A percentile compares a stretch with the other conserved stretches of the same genome.
Conservation (phyloP, 1,284 basidiomycete genomes). For the Melampsora larici-populina region DNA sequence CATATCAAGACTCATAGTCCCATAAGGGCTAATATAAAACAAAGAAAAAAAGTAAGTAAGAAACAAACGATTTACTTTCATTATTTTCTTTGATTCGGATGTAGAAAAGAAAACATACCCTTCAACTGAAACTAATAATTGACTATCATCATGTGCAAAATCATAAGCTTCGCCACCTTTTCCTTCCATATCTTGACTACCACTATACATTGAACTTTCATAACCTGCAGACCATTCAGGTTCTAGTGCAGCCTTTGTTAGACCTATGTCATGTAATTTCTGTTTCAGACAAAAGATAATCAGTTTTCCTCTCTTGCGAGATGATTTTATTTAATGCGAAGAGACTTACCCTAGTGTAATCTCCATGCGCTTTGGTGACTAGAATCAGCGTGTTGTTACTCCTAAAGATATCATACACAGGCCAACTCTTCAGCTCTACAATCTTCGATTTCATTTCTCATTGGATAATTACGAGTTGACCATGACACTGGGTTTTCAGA, state of each 20-base stretch:
- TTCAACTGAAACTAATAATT: constrained; percentile 28
- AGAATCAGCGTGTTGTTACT: constrained; percentile 26
- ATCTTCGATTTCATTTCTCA: no score
- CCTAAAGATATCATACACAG: not conserved
- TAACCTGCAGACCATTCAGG: not conserved
- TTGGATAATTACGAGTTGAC: no score
- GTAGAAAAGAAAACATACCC: constrained; percentile 6
- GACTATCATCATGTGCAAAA: constrained; percentile 15
- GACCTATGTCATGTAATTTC: constrained; percentile 37
- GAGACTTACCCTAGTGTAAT: constrained; percentile 32
- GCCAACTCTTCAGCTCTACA: not conserved
- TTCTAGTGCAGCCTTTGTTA: constrained; percentile 32
- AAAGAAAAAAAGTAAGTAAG: constrained; percentile 8
- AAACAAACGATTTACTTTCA: not conserved
- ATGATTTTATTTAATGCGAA: not conserved
- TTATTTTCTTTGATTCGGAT: not conserved
- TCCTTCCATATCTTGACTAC: not conserved
- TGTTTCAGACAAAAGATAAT: not conserved
- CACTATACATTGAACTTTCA: not conserved
- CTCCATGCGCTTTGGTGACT: constrained; percentile 31
- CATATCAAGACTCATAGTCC: constrained; percentile 19
- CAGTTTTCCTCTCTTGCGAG: not conserved
- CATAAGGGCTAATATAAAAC: constrained; percentile 26
- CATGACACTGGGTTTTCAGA: no score
- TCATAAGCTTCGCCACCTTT: not conserved